A percentile compares a stretch with the other conserved stretches of the same genome.
phyloP scores from a whole-genome alignment of 2,329 filamentous ascomycete species.

The Hypomyces perniciosus region DNA sequence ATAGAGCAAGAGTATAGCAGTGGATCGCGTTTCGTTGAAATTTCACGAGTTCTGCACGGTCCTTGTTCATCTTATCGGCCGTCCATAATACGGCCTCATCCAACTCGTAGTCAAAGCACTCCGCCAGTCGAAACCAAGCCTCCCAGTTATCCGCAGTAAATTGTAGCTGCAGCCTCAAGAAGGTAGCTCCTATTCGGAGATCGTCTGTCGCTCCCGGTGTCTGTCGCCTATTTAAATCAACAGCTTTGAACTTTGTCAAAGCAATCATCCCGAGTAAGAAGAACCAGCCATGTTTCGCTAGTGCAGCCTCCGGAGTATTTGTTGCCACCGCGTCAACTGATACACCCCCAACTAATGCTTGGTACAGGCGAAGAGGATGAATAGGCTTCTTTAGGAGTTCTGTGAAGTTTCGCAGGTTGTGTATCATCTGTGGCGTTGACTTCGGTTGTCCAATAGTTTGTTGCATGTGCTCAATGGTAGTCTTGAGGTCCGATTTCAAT shows the following conservation, averaged over 20 bases:
- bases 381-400: conserved; percentile 78
- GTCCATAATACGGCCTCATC: conserved; percentile 86
- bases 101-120: conserved; percentile 81
- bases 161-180: conserved; percentile 75
- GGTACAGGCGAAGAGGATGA: conserved; percentile 72
- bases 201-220: conserved; percentile 77
- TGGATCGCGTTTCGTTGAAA: conserved; percentile 78
- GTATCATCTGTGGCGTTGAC: conserved; percentile 70
- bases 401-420: conserved; percentile 79
- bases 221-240: conserved; percentile 66
- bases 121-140: conserved; percentile 81
- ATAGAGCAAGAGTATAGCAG: conserved; percentile 61
- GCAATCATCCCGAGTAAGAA: conserved; percentile 85
- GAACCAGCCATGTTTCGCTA: conserved; percentile 85
- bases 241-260: conserved; percentile 72
- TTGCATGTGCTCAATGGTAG: conserved; percentile 88
- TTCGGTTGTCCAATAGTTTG: conserved; percentile 76
- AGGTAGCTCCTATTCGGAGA: conserved; percentile 72
- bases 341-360: conserved; percentile 72
- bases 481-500: conserved; percentile 83
- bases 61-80: conserved; percentile 85
- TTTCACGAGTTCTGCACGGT: conserved; percentile 65
- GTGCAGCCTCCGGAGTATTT: conserved; percentile 59
- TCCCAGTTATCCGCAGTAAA: conserved; percentile 80
- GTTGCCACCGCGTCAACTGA: conserved; percentile 67